Base-by-base conservation (phyloP, 371 early-diverging fungal genomes). In the Apophysomyces ossiformis region DNA sequence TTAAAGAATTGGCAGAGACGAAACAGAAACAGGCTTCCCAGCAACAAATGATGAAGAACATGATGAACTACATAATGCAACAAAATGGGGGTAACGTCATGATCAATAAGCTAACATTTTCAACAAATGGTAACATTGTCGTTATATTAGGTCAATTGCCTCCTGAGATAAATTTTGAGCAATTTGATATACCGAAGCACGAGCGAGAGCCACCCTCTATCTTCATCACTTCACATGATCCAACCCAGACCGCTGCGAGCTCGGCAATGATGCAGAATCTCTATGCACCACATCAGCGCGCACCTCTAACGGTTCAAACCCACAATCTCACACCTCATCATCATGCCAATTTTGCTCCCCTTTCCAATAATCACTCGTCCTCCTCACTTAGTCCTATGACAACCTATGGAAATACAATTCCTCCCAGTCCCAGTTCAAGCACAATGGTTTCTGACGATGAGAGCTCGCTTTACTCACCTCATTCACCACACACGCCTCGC, bases 1-100 rank as follows among this genome's bases (percentile, higher is more conserved):
- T 85, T 12, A 78, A 88, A 37, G 92, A 92, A 66, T 75, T 94
- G 46, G 74, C 79, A 26, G 92, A 91, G 57, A 85, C 85, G 6
- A 85, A 85, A 61, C 65, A 63, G 9, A 67, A 79, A n/a, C 92
- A 90, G 58, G 79, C 82, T 62, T 61, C 84, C 47, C 67, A 79
- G 21, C 90, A 90, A 50, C 81, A 83, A 58, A 64, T 85, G 60
- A 78, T 89, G 69, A 86, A 84, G 67, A 74, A 68, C 38, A 78
- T 85, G 81, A 69, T 87, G 64, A 77, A 84, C 12, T 81, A 85
- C 64, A 78, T 90, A 63, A 79, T 75, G 35, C 74, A 70, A 61
- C 68, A 72, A 18, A 74, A 76, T 36, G 84, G 78, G 16, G 83
- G 72, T 61, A 79, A 71, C 1, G 6, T n/a, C 21, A 18, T 9